phyloP scores from a whole-genome alignment of 2,329 filamentous ascomycete species.

The Reticulascus tulasneorum region DNA sequence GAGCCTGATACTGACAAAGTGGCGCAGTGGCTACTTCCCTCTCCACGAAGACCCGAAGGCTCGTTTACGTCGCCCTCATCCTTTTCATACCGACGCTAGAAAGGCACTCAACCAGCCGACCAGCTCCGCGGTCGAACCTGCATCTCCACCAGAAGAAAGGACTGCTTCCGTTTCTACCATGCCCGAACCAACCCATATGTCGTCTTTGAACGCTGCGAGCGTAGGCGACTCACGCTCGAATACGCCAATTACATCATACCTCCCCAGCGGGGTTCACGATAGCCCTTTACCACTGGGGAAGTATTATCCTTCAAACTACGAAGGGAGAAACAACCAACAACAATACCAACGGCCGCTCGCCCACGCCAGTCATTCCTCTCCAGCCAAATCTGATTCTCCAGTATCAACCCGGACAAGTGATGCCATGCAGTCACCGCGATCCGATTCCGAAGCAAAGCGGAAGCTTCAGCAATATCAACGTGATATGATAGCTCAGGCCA shows the following conservation, averaged over 20 bases:
- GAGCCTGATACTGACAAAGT: slow-evolving; percentile 2
- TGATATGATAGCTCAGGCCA: slow-evolving; percentile 57
- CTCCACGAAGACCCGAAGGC: slow-evolving; percentile 51
- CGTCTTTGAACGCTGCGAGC: slow-evolving; percentile 12
- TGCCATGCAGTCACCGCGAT: slow-evolving; percentile 24
- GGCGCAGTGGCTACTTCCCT: slow-evolving; percentile 55
- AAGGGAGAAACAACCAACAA: slow-evolving; percentile 29
- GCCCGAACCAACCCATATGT: slow-evolving; percentile 9
- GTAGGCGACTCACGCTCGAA: slow-evolving; percentile 25
- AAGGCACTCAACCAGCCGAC: slow-evolving; percentile 33
- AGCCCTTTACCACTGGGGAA: slow-evolving; percentile 53
- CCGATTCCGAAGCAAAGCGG: slow-evolving; percentile 44
- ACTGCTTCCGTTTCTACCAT: slow-evolving; percentile 10
- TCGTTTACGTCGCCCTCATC: slow-evolving; percentile 46
- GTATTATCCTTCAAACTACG: slow-evolving; percentile 61
- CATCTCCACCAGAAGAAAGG: slow-evolving; percentile 5
- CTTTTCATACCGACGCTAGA: slow-evolving; percentile 41
- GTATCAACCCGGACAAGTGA: slow-evolving; percentile 19
- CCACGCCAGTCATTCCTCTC: slow-evolving; percentile 1
- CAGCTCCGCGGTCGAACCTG: slow-evolving; percentile 25
- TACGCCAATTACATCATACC: slow-evolving; percentile 47
- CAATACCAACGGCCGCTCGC: slow-evolving; percentile 12
- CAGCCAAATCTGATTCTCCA: slow-evolving; percentile 16
- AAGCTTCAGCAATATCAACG: slow-evolving; percentile 56
- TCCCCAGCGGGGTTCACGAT: slow-evolving; percentile 45